These are phyloP conservation scores for Stipa capillata DNA, from an alignment of 176 grass and related monocot species.

Conservation along the genomic window DNA sequence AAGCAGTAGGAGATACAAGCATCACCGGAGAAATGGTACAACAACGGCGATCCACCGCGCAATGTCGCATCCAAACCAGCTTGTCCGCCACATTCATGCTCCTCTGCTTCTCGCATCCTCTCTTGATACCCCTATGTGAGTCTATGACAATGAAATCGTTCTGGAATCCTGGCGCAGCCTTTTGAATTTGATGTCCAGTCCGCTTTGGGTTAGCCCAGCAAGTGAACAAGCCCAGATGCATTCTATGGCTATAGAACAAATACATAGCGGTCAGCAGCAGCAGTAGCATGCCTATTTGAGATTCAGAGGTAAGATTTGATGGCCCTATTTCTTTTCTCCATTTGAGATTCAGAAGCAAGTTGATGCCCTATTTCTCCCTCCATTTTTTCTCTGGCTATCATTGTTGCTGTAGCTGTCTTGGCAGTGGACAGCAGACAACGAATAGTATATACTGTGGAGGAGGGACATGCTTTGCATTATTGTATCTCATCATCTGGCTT, in stretches of 20 bases:
- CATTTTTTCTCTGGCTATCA: background rate
- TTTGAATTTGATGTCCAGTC: background rate
- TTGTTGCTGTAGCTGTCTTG: background rate
- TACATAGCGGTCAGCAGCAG: background rate
- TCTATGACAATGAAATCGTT: background rate
- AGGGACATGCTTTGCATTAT: too few relatives aligned
- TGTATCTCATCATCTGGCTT: constrained; percentile 14
- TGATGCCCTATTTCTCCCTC: background rate
- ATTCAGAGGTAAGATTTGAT: background rate
- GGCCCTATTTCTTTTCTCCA: background rate
- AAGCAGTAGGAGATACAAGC: too few relatives aligned
- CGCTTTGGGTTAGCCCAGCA: background rate
- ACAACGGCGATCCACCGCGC: too few relatives aligned
- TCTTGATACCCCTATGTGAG: background rate
- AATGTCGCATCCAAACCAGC: too few relatives aligned
- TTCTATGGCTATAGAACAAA: background rate
- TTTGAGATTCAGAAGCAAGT: constrained; percentile 7
- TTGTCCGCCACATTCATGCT: too few relatives aligned
- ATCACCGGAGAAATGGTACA: too few relatives aligned
- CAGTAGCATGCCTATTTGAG: background rate
- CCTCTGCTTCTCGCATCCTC: too few relatives aligned
- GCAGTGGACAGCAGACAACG: constrained; percentile 10
- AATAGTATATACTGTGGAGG: too few relatives aligned
- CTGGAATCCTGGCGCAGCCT: background rate
- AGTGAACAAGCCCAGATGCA: background rate